Evolutionary conservation across 768 basidiomycete species (phyloP).

Genomic region (Mycena alexandri): DNA sequence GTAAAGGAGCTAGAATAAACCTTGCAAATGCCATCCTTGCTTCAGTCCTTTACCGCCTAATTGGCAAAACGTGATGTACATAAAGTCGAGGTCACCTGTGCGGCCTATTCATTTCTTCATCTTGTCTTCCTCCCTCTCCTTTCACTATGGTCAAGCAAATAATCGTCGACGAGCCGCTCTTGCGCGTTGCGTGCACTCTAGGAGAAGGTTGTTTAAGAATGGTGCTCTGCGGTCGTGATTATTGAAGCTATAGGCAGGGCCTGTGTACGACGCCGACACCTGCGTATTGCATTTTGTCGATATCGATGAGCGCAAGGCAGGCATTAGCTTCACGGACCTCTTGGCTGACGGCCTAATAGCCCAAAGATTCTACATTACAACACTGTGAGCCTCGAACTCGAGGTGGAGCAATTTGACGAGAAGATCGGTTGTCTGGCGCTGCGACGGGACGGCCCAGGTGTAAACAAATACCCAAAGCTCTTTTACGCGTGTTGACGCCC

Average conservation of each 20-base stretch:
- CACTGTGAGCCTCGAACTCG: constrained; percentile 53
- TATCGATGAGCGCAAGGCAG: constrained; percentile 67
- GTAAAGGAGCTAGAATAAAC: constrained; percentile 50
- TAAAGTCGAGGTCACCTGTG: constrained; percentile 29
- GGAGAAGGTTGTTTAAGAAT: constrained; percentile 66
- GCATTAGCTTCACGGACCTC: constrained; percentile 18
- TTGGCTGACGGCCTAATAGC: constrained; percentile 6
- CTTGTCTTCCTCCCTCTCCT: constrained; percentile 33
- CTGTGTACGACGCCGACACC: constrained; percentile 69
- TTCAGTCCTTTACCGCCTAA: constrained; percentile 44
- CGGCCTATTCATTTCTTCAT: constrained; percentile 10
- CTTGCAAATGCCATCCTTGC: constrained; percentile 52
- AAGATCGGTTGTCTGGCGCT: constrained; percentile 71
- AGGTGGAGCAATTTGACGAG: constrained; percentile 64
- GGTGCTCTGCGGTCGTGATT: constrained; percentile 36
- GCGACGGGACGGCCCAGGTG: constrained; percentile 60
- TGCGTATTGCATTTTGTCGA: constrained; percentile 77
- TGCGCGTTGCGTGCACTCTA: constrained; percentile 61
- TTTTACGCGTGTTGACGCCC: constrained; percentile 20
- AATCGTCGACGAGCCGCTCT: constrained; percentile 51
- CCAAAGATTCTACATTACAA: constrained; percentile 67
- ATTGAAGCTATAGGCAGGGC: constrained; percentile 56
- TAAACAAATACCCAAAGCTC: constrained; percentile 43
- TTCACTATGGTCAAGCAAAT: constrained; percentile 48
- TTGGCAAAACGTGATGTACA: constrained; percentile 41